Base-by-base conservation (phyloP, 164 flowering plant species). In the Tetracentron sinense region DNA sequence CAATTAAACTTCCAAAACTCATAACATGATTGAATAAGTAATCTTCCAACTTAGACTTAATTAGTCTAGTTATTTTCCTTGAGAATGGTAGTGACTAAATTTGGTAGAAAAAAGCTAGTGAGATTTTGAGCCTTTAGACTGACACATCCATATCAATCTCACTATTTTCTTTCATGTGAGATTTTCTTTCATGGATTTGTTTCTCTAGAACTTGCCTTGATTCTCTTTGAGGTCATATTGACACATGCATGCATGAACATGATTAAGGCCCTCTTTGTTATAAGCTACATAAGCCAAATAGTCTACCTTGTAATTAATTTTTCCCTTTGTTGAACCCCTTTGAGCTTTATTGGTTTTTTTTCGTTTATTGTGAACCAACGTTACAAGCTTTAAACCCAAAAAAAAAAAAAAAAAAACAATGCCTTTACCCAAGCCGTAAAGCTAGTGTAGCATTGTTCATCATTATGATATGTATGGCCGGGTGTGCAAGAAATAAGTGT, bases 31-130 rank as follows among this genome's bases (percentile, higher is more conserved):
- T 38, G 44, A 38, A 38, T 38, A 38, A 38, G 44, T 38, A 38
- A 38, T 46, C 49, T 46, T 46, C 49, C 49, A 46, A 46, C 49
- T 46, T 46, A 46, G 20, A 46, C 15, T 46, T 46, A 46, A 46
- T 46, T 46, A 11, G n/a, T 46, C 49, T 46, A 46, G 49, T 46
- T 46, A 46, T 46, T 46, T 46, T 46, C 49, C 49, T 46, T 46
- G 49, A 46, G 49, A 46, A 46, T 46, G 49, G 20, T 46, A 46
- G 49, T 46, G 49, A 46, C 49, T 46, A 46, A 46, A 16, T 46
- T 46, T 46, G 20, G 49, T 11, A 10, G 44, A 38, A 12, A 38
- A 38, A 3, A 38, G 4, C 44, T 8, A 16, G 44, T 38, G 44
- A 38, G 44, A 38, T 38, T 38, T 38, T 38, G 44, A 38, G 44